Conservation (phyloP, 352 stramenopile genomes). For the Globisporangium yorkense region DNA sequence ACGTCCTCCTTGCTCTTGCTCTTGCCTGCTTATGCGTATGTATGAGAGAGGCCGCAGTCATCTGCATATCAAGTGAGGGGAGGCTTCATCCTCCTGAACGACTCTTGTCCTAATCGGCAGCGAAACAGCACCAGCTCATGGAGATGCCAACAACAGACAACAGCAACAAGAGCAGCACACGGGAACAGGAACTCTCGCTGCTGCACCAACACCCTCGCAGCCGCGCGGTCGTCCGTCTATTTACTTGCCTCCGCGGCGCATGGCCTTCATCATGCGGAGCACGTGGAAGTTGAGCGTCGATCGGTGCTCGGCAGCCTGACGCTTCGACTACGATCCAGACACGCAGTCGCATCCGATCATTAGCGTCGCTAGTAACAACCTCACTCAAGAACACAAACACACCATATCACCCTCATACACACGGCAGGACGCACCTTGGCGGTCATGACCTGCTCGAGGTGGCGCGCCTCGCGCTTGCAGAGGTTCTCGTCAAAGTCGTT, state of each 20-base stretch:
- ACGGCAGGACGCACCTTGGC: conserved; percentile 31
- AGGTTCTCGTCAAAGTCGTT: conserved; percentile 82
- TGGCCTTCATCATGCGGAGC: conserved; percentile 82
- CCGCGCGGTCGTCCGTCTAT: conserved; percentile 1
- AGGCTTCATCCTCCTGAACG: too few species aligned
- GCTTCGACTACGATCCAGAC: conserved; percentile 30
- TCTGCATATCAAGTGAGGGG: too few species aligned
- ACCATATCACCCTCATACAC: not conserved
- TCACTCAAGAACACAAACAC: not conserved
- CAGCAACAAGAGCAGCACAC: not conserved
- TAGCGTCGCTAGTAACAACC: not conserved
- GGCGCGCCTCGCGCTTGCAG: conserved; percentile 76
- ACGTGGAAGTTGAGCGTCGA: conserved; percentile 88
- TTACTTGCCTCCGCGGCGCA: conserved; percentile 32
- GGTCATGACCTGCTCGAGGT: conserved; percentile 76
- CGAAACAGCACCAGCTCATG: not conserved
- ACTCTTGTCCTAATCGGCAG: too few species aligned
- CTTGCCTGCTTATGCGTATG: too few species aligned
- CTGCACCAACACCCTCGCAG: not conserved
- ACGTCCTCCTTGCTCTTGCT: too few species aligned
- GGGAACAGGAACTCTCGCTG: not conserved
- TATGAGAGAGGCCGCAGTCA: too few species aligned
- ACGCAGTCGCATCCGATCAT: not conserved
- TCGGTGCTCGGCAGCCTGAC: conserved; percentile 60
- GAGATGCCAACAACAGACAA: not conserved